Percentiles rank a stretch among this genome's conserved stretches.
Conservation (phyloP, 2,329 filamentous ascomycete genomes). For the Septoria petroselini region DNA sequence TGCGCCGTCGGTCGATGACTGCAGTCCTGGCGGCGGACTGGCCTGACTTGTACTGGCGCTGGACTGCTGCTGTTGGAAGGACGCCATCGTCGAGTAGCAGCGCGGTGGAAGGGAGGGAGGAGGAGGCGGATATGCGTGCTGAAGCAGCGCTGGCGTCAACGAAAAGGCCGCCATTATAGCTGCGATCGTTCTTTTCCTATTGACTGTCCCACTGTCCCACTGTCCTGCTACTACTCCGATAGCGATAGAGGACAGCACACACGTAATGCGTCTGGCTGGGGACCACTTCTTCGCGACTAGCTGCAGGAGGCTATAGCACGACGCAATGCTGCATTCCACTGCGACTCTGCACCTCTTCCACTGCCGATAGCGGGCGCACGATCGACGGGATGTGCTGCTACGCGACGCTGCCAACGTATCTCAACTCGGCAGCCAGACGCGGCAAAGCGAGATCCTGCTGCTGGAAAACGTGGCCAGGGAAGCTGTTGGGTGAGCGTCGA, state of each 20-base stretch:
- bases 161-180: slow-evolving; percentile 4
- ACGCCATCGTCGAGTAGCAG: slow-evolving; percentile 22
- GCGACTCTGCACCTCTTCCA: slow-evolving; percentile 1
- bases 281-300: slow-evolving; percentile 5
- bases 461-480: background rate
- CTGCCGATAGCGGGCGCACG: slow-evolving; percentile 18
- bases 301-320: background rate
- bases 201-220: no score
- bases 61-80: slow-evolving; percentile 18
- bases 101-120: slow-evolving; percentile 11
- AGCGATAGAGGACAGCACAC: background rate
- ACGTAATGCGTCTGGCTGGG: slow-evolving; percentile 4
- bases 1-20: slow-evolving; percentile 12
- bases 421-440: slow-evolving; percentile 11
- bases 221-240: no score
- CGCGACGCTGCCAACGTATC: background rate
- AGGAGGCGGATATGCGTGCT: background rate
- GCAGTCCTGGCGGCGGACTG: slow-evolving; percentile 10
- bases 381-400: slow-evolving; percentile 9
- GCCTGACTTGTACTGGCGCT: slow-evolving; percentile 16
- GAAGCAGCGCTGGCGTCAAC: background rate
- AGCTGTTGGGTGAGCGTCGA: background rate
- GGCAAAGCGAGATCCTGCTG: background rate
- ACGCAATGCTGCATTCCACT: slow-evolving; percentile 9
- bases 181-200: no score